Percentiles rank a stretch among this genome's conserved stretches.
phyloP scores from a whole-genome alignment of 345 rosid species.

The Balakata baccata region DNA sequence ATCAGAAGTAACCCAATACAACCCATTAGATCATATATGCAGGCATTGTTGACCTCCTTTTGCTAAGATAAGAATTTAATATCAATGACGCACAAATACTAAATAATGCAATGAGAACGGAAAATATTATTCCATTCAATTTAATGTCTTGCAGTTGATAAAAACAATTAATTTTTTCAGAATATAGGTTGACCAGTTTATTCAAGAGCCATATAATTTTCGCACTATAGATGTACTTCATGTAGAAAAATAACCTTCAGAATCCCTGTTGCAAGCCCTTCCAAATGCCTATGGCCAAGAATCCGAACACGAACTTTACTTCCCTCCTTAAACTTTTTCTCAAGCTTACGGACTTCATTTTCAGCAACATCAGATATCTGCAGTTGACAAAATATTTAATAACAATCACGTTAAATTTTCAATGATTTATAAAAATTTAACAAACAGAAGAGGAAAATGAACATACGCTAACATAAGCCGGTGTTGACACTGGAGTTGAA shows the following conservation, averaged over 20 bases:
- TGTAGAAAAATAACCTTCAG: slow-evolving; percentile 58
- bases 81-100: neutral
- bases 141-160: neutral
- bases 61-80: neutral
- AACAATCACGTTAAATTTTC: neutral
- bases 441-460: slow-evolving; percentile 12
- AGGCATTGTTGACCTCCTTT: neutral
- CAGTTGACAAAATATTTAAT: slow-evolving; percentile 7
- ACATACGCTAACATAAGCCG: slow-evolving; percentile 84
- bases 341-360: slow-evolving; percentile 69
- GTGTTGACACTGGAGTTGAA: slow-evolving; percentile 53
- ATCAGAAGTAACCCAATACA: neutral
- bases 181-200: neutral
- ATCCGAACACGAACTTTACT: slow-evolving; percentile 75
- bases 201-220: neutral
- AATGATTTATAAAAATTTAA: neutral
- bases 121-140: neutral
- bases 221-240: neutral
- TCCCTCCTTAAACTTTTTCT: slow-evolving; percentile 79
- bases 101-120: neutral
- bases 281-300: slow-evolving; percentile 79
- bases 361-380: slow-evolving; percentile 85
- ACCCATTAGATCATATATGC: neutral
- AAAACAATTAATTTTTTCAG: neutral
- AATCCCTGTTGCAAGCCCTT: slow-evolving; percentile 86